A percentile compares a stretch with the other conserved stretches of the same genome.
Evolutionary conservation across 169 alveolate genomes (phyloP).

Genomic region (Cryptosporidium meleagridis): DNA sequence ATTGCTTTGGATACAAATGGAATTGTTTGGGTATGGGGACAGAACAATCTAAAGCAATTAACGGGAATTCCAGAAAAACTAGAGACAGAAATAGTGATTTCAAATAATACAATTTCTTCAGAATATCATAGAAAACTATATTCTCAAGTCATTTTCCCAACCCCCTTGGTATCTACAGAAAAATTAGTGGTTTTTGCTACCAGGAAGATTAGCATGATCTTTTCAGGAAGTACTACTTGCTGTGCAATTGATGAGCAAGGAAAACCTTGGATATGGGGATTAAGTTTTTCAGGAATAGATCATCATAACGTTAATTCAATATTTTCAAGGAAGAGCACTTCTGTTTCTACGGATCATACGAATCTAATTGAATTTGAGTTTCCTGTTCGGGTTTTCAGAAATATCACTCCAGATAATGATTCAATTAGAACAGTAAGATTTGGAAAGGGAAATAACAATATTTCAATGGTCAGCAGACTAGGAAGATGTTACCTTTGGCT

Average conservation of each 20-base stretch:
- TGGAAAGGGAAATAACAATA: constrained; percentile 61
- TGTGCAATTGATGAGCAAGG: constrained; percentile 70
- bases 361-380: constrained; percentile 15
- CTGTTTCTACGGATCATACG: background rate
- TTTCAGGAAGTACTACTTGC: constrained; percentile 41
- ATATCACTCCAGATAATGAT: constrained; percentile 37
- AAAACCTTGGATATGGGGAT: constrained; percentile 73
- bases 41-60: constrained; percentile 59
- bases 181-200: constrained; percentile 3
- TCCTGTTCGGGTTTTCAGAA: constrained; percentile 55
- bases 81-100: background rate
- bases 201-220: constrained; percentile 14
- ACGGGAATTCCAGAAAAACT: constrained; percentile 39
- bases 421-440: constrained; percentile 28
- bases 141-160: constrained; percentile 19
- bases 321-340: background rate
- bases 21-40: constrained; percentile 72
- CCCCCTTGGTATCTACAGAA: constrained; percentile 30
- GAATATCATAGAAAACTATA: background rate
- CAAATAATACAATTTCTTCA: background rate
- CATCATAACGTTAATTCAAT: background rate
- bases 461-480: constrained; percentile 36
- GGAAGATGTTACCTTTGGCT: constrained; percentile 64
- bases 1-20: constrained; percentile 56
- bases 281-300: constrained; percentile 28